A percentile compares a stretch with the other conserved stretches of the same genome.
Conservation (phyloP, 805 yeast species). For the Myxozyma geophila region DNA sequence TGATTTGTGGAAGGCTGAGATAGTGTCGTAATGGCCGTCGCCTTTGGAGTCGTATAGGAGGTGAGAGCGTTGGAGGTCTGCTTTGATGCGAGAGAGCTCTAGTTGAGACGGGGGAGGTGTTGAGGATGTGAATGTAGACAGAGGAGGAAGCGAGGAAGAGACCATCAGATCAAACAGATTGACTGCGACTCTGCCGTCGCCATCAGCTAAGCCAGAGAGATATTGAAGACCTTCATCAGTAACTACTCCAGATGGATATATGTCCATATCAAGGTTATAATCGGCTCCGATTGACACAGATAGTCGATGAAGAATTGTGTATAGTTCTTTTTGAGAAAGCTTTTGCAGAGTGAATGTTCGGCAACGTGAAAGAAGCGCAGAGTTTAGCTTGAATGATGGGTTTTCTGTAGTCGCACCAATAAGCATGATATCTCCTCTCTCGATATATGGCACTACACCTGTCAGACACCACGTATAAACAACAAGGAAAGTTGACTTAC, state of each 20-base stretch:
- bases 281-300: slow-evolving; percentile 15
- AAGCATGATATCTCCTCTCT: slow-evolving; percentile 75
- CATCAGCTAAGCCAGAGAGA: slow-evolving; percentile 74
- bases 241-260: slow-evolving; percentile 41
- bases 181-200: slow-evolving; percentile 86
- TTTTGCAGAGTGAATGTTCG: slow-evolving; percentile 72
- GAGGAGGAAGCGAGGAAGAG: slow-evolving; percentile 37
- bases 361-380: slow-evolving; percentile 84
- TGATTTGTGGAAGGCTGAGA: slow-evolving; percentile 93
- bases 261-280: not conserved
- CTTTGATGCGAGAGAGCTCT: slow-evolving; percentile 2
- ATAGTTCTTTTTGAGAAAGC: slow-evolving; percentile 56
- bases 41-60: slow-evolving; percentile 83
- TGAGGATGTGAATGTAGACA: slow-evolving; percentile 39
- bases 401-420: slow-evolving; percentile 99
- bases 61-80: slow-evolving; percentile 45
- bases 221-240: slow-evolving; percentile 64
- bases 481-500: slow-evolving; percentile 20
- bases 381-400: slow-evolving; percentile 79
- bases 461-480: not conserved
- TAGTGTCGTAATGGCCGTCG: slow-evolving; percentile 92
- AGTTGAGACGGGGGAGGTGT: slow-evolving; percentile 33
- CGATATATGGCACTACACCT: slow-evolving; percentile 68
- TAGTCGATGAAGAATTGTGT: slow-evolving; percentile 57
- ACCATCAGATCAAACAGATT: slow-evolving; percentile 69